A percentile compares a stretch with the other conserved stretches of the same genome.
These are phyloP conservation scores for Phaeophleospora eucalypticola DNA, from an alignment of 2,329 filamentous ascomycete species.

Conservation along the genomic window DNA sequence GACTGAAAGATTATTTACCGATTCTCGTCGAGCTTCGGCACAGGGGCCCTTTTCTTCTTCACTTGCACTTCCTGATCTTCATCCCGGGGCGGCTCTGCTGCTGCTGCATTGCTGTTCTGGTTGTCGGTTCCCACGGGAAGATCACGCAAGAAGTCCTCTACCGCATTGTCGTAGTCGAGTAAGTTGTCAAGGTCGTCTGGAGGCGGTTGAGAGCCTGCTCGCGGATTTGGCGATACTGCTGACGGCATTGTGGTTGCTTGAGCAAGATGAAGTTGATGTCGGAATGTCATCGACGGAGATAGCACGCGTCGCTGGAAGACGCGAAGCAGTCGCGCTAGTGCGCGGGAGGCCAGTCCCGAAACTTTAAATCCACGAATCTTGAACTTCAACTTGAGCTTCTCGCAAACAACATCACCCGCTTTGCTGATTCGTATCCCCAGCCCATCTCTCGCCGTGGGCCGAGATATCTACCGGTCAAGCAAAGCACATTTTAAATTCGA, in stretches of 20 bases:
- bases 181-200: slow-evolving; percentile 60
- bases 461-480: too few species aligned
- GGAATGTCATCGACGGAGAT: neutral
- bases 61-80: slow-evolving; percentile 85
- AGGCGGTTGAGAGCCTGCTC: slow-evolving; percentile 12
- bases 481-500: too few species aligned
- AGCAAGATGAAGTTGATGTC: slow-evolving; percentile 3
- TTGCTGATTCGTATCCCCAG: too few species aligned
- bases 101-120: slow-evolving; percentile 45
- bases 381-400: neutral
- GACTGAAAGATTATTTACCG: slow-evolving; percentile 47
- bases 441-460: too few species aligned
- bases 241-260: slow-evolving; percentile 28
- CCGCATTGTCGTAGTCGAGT: slow-evolving; percentile 68
- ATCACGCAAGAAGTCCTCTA: slow-evolving; percentile 48
- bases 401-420: neutral
- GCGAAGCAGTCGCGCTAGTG: slow-evolving; percentile 6
- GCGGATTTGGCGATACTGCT: slow-evolving; percentile 22
- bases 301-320: slow-evolving; percentile 7
- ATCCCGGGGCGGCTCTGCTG: slow-evolving; percentile 47
- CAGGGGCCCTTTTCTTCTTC: slow-evolving; percentile 68
- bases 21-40: slow-evolving; percentile 81
- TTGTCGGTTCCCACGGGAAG: slow-evolving; percentile 39
- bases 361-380: neutral
- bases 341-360: neutral